These are phyloP conservation scores for Trichosporon coremiiforme DNA, from an alignment of 1,284 basidiomycete genomes.

Conservation along the genomic window DNA sequence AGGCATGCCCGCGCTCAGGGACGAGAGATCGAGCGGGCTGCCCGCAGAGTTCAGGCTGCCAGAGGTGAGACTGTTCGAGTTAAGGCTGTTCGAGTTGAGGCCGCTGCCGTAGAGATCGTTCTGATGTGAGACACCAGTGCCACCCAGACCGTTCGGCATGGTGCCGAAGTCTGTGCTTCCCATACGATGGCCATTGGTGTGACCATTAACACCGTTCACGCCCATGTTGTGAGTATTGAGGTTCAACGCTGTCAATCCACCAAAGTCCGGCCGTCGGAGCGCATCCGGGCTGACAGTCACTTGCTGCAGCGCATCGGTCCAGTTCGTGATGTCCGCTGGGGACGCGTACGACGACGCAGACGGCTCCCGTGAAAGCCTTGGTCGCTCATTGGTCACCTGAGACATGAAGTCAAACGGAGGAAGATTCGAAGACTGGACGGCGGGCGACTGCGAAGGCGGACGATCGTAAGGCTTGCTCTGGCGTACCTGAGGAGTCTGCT, in stretches of 20 bases:
- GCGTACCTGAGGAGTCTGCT: slow-evolving; percentile 47
- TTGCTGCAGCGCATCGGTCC: slow-evolving; percentile 30
- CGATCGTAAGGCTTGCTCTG: slow-evolving; percentile 51
- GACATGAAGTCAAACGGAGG: slow-evolving; percentile 36
- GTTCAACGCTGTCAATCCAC: slow-evolving; percentile 21
- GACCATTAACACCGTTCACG: slow-evolving; percentile 23
- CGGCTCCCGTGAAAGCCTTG: slow-evolving; percentile 36
- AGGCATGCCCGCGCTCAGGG: slow-evolving; percentile 24
- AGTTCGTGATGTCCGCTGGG: slow-evolving; percentile 29
- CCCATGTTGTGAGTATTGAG: slow-evolving; percentile 27
- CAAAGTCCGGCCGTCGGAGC: slow-evolving; percentile 46
- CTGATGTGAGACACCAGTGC: background rate
- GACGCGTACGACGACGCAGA: slow-evolving; percentile 38
- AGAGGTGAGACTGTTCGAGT: slow-evolving; percentile 1
- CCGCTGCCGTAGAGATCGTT: slow-evolving; percentile 28
- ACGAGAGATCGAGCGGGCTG: slow-evolving; percentile 26
- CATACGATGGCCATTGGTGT: slow-evolving; percentile 15
- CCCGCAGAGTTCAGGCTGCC: slow-evolving; percentile 1
- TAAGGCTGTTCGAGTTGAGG: slow-evolving; percentile 26
- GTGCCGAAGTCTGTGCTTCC: slow-evolving; percentile 13
- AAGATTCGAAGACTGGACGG: slow-evolving; percentile 31
- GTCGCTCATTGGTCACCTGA: slow-evolving; percentile 25
- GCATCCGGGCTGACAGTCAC: slow-evolving; percentile 46
- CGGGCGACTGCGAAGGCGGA: slow-evolving; percentile 44
- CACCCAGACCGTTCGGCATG: slow-evolving; percentile 13